Evolutionary conservation across 257 asterid genomes (phyloP).

Genomic region (Solanum paucissectum): DNA sequence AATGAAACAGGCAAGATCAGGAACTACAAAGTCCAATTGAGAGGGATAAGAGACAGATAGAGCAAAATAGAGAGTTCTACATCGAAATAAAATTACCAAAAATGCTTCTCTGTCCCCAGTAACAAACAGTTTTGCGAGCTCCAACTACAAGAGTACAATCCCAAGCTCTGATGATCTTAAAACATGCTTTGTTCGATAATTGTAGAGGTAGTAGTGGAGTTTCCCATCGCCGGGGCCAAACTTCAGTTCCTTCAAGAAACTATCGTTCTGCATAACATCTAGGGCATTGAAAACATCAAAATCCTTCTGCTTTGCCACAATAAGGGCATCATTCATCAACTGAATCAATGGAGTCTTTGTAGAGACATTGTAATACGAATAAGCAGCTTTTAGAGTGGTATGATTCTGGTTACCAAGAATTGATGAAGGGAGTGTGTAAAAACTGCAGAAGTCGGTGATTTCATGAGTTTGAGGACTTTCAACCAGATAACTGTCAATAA

Average conservation of each 20-base stretch:
- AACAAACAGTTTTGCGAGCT: not conserved
- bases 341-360: conserved; percentile 68
- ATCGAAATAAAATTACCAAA: conserved; percentile 9
- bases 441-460: conserved; percentile 77
- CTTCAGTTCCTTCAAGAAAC: conserved; percentile 80
- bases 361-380: conserved; percentile 60
- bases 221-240: conserved; percentile 88
- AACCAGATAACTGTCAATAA: conserved; percentile 72
- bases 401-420: conserved; percentile 68
- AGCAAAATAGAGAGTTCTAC: not conserved
- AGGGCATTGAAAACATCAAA: conserved; percentile 82
- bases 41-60: not conserved
- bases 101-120: not conserved
- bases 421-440: conserved; percentile 77
- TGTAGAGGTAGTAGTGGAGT: conserved; percentile 80
- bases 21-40: not conserved
- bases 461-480: conserved; percentile 70
- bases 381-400: conserved; percentile 63
- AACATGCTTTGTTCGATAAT: conserved; percentile 58
- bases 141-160: conserved; percentile 61
- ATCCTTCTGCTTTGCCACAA: conserved; percentile 67
- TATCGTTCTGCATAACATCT: conserved; percentile 75
- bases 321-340: conserved; percentile 76
- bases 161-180: conserved; percentile 72
- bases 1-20: not conserved